Conservation (phyloP, 192 early-diverging fungal species). For the Coemansia sp. region DNA sequence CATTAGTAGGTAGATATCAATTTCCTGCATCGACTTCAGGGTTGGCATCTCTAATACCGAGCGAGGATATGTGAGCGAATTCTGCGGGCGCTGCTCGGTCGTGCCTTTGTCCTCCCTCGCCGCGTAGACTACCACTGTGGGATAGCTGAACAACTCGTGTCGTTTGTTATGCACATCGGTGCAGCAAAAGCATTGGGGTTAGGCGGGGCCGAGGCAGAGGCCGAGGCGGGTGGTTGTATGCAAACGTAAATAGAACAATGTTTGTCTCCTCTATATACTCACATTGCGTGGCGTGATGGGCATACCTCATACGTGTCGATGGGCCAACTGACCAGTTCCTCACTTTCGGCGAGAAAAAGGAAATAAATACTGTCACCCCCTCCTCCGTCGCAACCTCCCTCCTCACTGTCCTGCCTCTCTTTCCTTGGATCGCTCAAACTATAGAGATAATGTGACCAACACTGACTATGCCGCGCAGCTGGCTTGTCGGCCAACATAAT, state of each 20-base stretch:
- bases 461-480: not conserved
- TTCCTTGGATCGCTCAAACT: not conserved
- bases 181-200: not conserved
- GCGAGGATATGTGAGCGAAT: not conserved
- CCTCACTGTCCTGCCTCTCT: not conserved
- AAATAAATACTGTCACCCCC: not conserved
- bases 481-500: not conserved
- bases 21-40: not conserved
- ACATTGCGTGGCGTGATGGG: no score
- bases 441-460: not conserved
- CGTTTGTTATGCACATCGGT: not conserved
- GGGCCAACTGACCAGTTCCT: not conserved
- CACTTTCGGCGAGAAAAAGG: not conserved
- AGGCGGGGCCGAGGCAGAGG: not conserved
- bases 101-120: not conserved
- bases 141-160: not conserved
- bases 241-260: not conserved
- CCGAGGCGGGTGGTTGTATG: not conserved
- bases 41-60: not conserved
- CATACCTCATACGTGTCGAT: not conserved
- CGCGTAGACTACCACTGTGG: not conserved
- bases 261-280: not conserved
- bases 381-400: not conserved
- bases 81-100: not conserved
- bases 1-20: not conserved